Evolutionary conservation across 1,284 basidiomycete species (phyloP), one percentile per base, ranked within the genome.

Genomic region (Meira miltonrushii): DNA sequence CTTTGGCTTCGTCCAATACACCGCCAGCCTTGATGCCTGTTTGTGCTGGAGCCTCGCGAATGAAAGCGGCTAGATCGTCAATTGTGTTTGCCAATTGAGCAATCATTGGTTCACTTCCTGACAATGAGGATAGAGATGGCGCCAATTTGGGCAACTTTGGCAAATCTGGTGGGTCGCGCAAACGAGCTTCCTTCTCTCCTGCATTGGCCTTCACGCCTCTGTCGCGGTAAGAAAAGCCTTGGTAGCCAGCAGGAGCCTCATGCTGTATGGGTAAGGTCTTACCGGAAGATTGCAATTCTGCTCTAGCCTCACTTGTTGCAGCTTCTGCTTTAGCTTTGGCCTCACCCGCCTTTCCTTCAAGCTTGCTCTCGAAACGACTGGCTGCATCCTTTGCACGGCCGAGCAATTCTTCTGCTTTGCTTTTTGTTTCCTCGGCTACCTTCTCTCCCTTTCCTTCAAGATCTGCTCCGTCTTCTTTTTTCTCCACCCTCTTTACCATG

Each of bases 31-130:
- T 2, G 85, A 83, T 2, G 86, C 85, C 1, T 82, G 78, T n/a
- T 90, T 87, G 69, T 33, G 28, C 28, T n/a, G 74, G 75, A 1
- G 72, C 64, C 51, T 76, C 74, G 17, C 66, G 85, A 41, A 96
- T 82, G 81, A 89, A 93, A 11, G 86, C 84, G 17, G 92, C 87
- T 54, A 98, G 87, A 75, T 88, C 86, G 81, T 97, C 94, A 71
- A 98, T 97, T 46, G 92, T 94, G 12, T 86, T 84, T 3, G 93
- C 94, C 15, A 98, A 86, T 78, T 96, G 91, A 1, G 87, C 83
- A 63, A 98, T 88, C 72, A 96, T 87, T 15, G 94, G 93, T 75
- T 84, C 84, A 68, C 94, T 89, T 6, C 87, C 87, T 46, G 83
- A 83, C 54, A 92, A 83, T 57, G 87, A 86, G 57, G 86, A 84